A percentile compares a stretch with the other conserved stretches of the same genome.
Evolutionary conservation across 441 rosid species (phyloP).

Genomic region (Jatropha multifida): DNA sequence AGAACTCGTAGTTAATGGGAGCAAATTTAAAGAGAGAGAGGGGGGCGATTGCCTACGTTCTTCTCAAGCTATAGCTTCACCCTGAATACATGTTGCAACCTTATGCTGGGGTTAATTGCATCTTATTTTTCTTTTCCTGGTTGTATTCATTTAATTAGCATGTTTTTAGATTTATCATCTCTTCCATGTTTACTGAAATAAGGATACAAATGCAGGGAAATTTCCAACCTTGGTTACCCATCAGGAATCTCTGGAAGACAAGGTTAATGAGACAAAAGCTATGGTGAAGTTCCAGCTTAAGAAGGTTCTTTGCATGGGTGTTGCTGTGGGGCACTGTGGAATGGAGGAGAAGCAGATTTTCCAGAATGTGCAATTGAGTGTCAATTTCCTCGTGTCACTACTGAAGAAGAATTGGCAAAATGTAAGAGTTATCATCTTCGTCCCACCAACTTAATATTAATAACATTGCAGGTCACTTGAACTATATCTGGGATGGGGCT

Average conservation of each 20-base stretch:
- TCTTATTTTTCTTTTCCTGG: not conserved
- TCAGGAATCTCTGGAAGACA: slow-evolving; percentile 84
- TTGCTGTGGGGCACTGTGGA: slow-evolving; percentile 73
- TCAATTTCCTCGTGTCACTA: slow-evolving; percentile 90
- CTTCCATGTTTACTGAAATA: not conserved
- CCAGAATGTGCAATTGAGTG: slow-evolving; percentile 92
- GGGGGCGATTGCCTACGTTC: too few relatives aligned
- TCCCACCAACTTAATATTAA: not conserved
- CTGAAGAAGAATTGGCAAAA: slow-evolving; percentile 98
- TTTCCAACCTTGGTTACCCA: slow-evolving; percentile 93
- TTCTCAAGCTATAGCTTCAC: too few relatives aligned
- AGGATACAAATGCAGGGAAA: slow-evolving; percentile 58
- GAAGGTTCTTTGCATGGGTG: slow-evolving; percentile 99
- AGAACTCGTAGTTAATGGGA: too few relatives aligned
- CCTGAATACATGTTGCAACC: too few relatives aligned
- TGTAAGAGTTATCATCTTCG: slow-evolving; percentile 38
- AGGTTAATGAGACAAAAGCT: slow-evolving; percentile 93
- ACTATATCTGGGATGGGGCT: too few relatives aligned
- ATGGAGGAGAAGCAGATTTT: slow-evolving; percentile 97
- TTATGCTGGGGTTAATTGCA: too few relatives aligned
- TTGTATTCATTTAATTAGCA: not conserved
- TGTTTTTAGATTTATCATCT: not conserved
- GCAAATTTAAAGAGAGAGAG: too few relatives aligned
- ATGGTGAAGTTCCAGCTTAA: slow-evolving; percentile 83
- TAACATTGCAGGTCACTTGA: too few relatives aligned